Percentiles rank a stretch among this genome's conserved stretches.
Evolutionary conservation across 208 protist species (phyloP).

Genomic region (Crithidia thermophila): DNA sequence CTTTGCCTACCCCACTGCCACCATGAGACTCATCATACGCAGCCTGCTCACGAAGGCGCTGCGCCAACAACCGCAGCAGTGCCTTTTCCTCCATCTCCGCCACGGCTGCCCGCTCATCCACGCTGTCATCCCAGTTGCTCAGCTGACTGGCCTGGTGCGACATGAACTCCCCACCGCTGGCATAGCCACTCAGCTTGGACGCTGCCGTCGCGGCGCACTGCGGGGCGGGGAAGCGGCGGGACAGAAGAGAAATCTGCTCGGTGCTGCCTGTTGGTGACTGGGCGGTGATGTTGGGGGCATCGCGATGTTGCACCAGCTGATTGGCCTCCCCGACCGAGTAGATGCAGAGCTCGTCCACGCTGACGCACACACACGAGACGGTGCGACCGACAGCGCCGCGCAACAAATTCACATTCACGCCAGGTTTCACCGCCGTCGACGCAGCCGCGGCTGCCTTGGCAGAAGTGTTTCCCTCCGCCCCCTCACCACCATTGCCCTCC

Average conservation of each 20-base stretch:
- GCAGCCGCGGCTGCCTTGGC: too few species aligned
- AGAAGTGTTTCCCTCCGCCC: too few species aligned
- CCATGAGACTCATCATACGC: background rate
- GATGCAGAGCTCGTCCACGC: slow-evolving; percentile 74
- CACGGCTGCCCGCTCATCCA: background rate
- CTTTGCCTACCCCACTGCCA: background rate
- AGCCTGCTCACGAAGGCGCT: background rate
- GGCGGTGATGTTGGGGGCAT: background rate
- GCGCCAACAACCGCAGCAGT: background rate
- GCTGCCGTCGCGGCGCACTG: background rate
- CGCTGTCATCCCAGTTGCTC: background rate
- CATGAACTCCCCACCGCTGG: background rate
- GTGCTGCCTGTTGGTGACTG: background rate
- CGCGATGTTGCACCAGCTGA: slow-evolving; percentile 26
- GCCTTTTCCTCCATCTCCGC: background rate
- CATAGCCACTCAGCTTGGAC: background rate
- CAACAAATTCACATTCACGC: slow-evolving; percentile 8
- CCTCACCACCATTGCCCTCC: background rate
- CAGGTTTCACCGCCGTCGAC: background rate
- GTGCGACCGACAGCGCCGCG: slow-evolving; percentile 24
- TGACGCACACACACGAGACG: slow-evolving; percentile 70
- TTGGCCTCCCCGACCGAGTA: slow-evolving; percentile 62
- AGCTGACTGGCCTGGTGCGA: background rate
- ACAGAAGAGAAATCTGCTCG: slow-evolving; percentile 16
- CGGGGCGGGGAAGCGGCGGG: background rate